These are phyloP conservation scores for Backusella parvicylindrica DNA, from an alignment of 192 early-diverging fungal species.

Conservation along the genomic window DNA sequence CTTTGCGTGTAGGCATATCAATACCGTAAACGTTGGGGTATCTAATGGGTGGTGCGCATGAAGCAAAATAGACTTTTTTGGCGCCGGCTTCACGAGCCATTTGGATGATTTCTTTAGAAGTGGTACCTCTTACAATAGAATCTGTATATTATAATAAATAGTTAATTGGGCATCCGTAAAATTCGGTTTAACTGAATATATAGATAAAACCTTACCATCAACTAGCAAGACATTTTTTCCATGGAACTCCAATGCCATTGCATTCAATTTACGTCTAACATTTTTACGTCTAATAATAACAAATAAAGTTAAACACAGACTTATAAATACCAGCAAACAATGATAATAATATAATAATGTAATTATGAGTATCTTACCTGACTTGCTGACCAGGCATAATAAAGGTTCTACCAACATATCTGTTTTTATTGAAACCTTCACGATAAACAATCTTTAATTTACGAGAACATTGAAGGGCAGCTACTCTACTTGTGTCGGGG, in stretches of 20 bases:
- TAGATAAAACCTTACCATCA: slow-evolving; percentile 61
- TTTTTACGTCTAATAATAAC: slow-evolving; percentile 59
- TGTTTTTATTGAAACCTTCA: slow-evolving; percentile 99
- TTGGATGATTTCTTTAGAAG: slow-evolving; percentile 96
- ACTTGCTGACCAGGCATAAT: slow-evolving; percentile 98
- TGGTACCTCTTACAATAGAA: slow-evolving; percentile 99
- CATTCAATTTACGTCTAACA: slow-evolving; percentile 96
- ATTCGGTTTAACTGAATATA: not conserved
- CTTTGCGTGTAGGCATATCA: slow-evolving; percentile 95
- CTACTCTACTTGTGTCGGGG: slow-evolving; percentile 94
- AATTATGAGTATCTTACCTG: no score
- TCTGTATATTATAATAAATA: slow-evolving; percentile 42
- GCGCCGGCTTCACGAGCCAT: slow-evolving; percentile 99
- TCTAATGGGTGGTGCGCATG: slow-evolving; percentile 93
- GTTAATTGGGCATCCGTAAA: no score
- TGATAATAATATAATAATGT: not conserved
- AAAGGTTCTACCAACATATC: slow-evolving; percentile 98
- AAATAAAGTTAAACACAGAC: not conserved
- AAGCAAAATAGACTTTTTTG: slow-evolving; percentile 98
- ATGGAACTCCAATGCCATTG: slow-evolving; percentile 96
- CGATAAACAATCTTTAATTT: slow-evolving; percentile 89
- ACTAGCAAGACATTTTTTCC: slow-evolving; percentile 97
- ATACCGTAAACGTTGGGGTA: slow-evolving; percentile 99
- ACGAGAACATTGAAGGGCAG: slow-evolving; percentile 90
- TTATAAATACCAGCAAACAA: not conserved